A percentile compares a stretch with the other conserved stretches of the same genome.
Evolutionary conservation across 164 flowering plant species (phyloP).

Genomic region (Chimonanthus salicifolius): DNA sequence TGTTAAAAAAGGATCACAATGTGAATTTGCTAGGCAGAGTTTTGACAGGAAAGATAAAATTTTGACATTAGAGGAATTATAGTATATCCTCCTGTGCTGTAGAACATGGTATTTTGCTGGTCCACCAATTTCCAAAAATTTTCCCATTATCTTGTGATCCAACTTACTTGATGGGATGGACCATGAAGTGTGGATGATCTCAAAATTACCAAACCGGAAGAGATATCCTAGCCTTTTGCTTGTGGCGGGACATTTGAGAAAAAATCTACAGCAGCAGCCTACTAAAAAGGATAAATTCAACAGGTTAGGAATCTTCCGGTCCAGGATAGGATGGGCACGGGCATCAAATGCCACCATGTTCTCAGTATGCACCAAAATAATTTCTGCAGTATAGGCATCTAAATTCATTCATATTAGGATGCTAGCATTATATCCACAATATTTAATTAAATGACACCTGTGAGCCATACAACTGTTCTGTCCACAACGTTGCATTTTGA

Average conservation of each 20-base stretch:
- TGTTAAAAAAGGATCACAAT: conserved; percentile 21
- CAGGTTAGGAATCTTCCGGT: not conserved
- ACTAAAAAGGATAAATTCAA: not conserved
- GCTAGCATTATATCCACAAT: not conserved
- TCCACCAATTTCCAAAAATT: not conserved
- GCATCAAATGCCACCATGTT: not conserved
- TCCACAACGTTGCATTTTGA: conserved; percentile 77
- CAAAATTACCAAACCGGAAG: not conserved
- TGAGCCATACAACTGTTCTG: conserved; percentile 84
- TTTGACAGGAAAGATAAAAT: not conserved
- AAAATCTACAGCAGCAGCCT: not conserved
- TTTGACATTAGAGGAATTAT: no score
- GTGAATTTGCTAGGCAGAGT: not conserved
- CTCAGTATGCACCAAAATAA: not conserved
- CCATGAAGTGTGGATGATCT: not conserved
- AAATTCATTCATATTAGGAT: not conserved
- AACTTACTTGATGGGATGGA: not conserved
- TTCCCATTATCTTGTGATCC: not conserved
- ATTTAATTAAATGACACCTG: conserved; percentile 45
- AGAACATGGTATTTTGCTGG: not conserved
- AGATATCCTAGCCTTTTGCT: not conserved
- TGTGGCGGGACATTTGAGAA: not conserved
- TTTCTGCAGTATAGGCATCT: not conserved
- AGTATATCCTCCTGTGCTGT: not conserved
- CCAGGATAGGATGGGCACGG: not conserved